Conservation (phyloP, 176 grass and related monocot species). For the Eleusine coracana region DNA sequence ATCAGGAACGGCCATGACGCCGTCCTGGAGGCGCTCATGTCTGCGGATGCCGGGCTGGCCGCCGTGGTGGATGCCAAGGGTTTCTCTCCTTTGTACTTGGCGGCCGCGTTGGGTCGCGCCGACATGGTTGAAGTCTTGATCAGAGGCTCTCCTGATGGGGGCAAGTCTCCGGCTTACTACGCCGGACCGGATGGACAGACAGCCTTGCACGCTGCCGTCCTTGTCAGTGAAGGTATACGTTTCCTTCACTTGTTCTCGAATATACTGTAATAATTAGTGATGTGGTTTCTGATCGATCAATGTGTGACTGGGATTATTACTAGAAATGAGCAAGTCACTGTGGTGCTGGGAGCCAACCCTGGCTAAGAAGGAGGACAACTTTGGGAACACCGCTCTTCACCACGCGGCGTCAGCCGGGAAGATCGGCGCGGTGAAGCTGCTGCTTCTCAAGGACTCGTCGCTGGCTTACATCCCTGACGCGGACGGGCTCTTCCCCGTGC, state of each 20-base stretch:
- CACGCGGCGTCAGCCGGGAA: constrained; percentile 43
- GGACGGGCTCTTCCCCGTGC: constrained; percentile 46
- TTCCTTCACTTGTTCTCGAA: not conserved
- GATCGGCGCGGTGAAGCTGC: constrained; percentile 26
- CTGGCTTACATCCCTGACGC: constrained; percentile 40
- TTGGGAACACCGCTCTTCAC: constrained; percentile 48
- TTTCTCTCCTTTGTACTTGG: constrained; percentile 46
- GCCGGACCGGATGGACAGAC: constrained; percentile 41
- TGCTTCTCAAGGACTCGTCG: constrained; percentile 36
- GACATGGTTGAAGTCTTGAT: constrained; percentile 35
- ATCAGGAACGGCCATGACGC: constrained; percentile 20
- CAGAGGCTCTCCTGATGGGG: not conserved
- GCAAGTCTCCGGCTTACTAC: constrained; percentile 21
- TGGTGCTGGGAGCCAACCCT: constrained; percentile 36
- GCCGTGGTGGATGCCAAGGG: constrained; percentile 23
- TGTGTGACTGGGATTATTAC: not conserved
- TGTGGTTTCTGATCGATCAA: too few species aligned
- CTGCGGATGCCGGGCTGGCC: constrained; percentile 11
- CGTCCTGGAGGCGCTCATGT: constrained; percentile 35
- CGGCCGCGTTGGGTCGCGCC: constrained; percentile 16
- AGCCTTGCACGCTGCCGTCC: constrained; percentile 52
- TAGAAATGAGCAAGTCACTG: constrained; percentile 42
- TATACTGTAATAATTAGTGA: not conserved
- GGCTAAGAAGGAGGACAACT: constrained; percentile 34
- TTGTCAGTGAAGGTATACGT: constrained; percentile 26